Evolutionary conservation across 495 filamentous ascomycete species (phyloP).

Genomic region (Amniculicola lignicola): DNA sequence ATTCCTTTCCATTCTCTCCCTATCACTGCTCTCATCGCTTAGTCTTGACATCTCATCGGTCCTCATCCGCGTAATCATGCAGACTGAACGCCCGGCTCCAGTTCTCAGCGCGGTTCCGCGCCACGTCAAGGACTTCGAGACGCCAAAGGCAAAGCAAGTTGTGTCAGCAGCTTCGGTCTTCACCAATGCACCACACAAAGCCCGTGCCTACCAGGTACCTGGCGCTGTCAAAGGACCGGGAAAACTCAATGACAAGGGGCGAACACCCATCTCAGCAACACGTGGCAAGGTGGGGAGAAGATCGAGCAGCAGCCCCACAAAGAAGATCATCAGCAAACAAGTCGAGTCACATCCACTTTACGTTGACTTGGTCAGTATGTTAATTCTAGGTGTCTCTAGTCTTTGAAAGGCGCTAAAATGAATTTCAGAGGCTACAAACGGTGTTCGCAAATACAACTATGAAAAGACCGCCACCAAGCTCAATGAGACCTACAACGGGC

Average conservation of each 20-base stretch:
- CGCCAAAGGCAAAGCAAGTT: neutral
- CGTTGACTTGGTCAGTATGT: too few species aligned
- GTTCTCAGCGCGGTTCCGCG: neutral
- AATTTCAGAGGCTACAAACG: conserved; percentile 23
- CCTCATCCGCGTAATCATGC: too few species aligned
- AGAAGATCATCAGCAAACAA: too few species aligned
- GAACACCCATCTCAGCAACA: too few species aligned
- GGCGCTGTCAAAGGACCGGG: too few species aligned
- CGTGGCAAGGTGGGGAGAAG: too few species aligned
- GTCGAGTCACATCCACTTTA: too few species aligned
- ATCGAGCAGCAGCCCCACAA: too few species aligned
- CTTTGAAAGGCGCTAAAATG: neutral
- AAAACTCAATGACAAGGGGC: too few species aligned
- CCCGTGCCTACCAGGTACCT: too few species aligned
- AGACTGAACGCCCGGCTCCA: neutral
- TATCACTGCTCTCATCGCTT: neutral
- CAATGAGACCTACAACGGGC: conserved; percentile 1
- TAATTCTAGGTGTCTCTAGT: too few species aligned
- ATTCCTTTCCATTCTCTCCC: neutral
- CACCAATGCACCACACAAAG: too few species aligned
- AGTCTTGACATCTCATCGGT: neutral
- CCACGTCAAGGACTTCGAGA: neutral
- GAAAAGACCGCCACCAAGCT: neutral
- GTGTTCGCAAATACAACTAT: conserved; percentile 20
- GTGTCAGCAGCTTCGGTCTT: conserved; percentile 2